Evolutionary conservation across 2,329 filamentous ascomycete genomes (phyloP).

Genomic region (Sporothrix phasma): DNA sequence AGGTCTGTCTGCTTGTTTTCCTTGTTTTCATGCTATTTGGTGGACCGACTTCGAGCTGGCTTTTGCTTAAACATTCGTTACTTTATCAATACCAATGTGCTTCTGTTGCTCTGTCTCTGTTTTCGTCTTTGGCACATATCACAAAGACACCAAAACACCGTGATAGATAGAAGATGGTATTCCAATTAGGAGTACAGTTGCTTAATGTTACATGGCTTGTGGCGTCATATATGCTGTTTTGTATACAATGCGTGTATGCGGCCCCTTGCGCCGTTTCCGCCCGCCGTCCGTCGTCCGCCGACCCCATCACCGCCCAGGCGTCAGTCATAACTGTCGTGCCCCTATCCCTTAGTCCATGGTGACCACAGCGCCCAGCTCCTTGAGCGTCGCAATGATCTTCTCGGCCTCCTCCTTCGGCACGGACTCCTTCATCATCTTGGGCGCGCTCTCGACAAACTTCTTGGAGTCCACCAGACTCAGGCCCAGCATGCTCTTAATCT

Average conservation of each 20-base stretch:
- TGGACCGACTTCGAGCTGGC: background rate
- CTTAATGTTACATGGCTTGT: slow-evolving; percentile 24
- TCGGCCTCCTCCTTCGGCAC: slow-evolving; percentile 98
- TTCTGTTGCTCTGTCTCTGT: no score
- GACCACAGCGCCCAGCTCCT: slow-evolving; percentile 82
- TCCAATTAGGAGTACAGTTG: slow-evolving; percentile 17
- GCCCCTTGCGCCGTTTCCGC: background rate
- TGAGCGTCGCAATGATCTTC: slow-evolving; percentile 92
- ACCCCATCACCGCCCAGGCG: background rate
- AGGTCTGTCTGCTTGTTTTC: background rate
- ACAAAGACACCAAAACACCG: background rate
- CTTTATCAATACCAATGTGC: background rate
- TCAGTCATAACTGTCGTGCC: background rate
- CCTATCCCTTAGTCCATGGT: slow-evolving; percentile 67
- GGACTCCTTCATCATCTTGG: slow-evolving; percentile 98
- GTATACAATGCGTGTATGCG: slow-evolving; percentile 20
- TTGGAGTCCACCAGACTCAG: slow-evolving; percentile 97
- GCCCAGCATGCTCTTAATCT: slow-evolving; percentile 93
- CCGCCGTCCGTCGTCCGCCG: background rate
- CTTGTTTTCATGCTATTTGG: background rate
- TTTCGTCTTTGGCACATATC: background rate
- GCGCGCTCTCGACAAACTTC: slow-evolving; percentile 98
- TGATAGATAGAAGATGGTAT: slow-evolving; percentile 5
- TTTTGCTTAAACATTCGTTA: background rate
- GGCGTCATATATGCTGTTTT: slow-evolving; percentile 19